Percentiles rank a stretch among this genome's conserved stretches.
Evolutionary conservation across 768 basidiomycete species (phyloP).

Genomic region (Trametes elegans): DNA sequence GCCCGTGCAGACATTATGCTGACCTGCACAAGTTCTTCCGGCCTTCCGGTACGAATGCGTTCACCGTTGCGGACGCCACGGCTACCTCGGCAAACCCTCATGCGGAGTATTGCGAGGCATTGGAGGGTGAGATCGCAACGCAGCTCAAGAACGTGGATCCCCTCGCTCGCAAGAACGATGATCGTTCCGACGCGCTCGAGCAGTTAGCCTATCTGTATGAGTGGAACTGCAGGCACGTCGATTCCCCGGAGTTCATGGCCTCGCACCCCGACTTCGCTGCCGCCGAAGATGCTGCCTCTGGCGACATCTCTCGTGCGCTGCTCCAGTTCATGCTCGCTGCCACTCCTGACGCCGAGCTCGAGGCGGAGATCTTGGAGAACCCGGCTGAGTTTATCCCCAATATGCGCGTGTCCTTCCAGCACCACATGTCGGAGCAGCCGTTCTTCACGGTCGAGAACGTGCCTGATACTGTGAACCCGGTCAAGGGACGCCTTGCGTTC

Average conservation of each 20-base stretch:
- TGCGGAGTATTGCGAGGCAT: slow-evolving; percentile 49
- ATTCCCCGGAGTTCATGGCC: slow-evolving; percentile 39
- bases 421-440: slow-evolving; percentile 46
- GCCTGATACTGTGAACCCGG: slow-evolving; percentile 76
- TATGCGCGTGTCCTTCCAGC: slow-evolving; percentile 44
- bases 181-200: slow-evolving; percentile 19
- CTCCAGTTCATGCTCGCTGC: slow-evolving; percentile 80
- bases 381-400: slow-evolving; percentile 49
- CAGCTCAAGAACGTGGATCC: slow-evolving; percentile 35
- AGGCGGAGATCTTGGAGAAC: slow-evolving; percentile 46
- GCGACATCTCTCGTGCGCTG: slow-evolving; percentile 53
- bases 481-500: slow-evolving; percentile 78
- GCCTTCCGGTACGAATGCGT: slow-evolving; percentile 38
- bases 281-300: slow-evolving; percentile 21
- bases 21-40: slow-evolving; percentile 68
- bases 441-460: slow-evolving; percentile 53
- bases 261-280: slow-evolving; percentile 26
- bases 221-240: slow-evolving; percentile 57
- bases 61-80: slow-evolving; percentile 7
- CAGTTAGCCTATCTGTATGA: slow-evolving; percentile 46
- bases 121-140: slow-evolving; percentile 36
- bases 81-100: slow-evolving; percentile 38
- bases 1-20: not conserved
- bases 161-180: slow-evolving; percentile 30
- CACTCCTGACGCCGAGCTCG: slow-evolving; percentile 49